Conservation (phyloP, 2,329 filamentous ascomycete genomes). For the Hirsutella minnesotensis region DNA sequence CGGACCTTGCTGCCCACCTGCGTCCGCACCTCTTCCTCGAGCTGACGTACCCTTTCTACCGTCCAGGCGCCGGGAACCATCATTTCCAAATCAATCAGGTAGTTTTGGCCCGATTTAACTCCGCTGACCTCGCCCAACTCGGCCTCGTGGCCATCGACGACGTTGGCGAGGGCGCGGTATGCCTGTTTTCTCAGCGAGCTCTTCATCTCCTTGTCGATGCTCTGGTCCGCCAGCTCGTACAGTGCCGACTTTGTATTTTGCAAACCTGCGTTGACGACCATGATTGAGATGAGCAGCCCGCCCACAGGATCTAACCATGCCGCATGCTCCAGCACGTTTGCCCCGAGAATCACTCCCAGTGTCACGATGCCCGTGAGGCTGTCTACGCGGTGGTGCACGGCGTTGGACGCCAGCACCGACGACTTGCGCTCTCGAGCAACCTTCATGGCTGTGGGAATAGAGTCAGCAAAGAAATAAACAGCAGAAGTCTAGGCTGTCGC, state of each 20-base stretch:
- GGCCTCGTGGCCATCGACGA: slow-evolving; percentile 44
- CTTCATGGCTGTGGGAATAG: slow-evolving; percentile 62
- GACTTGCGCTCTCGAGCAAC: slow-evolving; percentile 89
- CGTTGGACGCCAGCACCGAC: slow-evolving; percentile 89
- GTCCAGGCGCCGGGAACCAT: slow-evolving; percentile 69
- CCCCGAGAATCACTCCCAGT: slow-evolving; percentile 75
- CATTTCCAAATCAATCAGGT: slow-evolving; percentile 81
- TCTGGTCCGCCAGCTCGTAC: slow-evolving; percentile 81
- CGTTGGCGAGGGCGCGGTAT: slow-evolving; percentile 41
- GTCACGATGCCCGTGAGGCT: slow-evolving; percentile 92
- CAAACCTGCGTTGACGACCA: slow-evolving; percentile 85
- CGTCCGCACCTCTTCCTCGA: slow-evolving; percentile 65
- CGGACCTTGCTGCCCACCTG: slow-evolving; percentile 65
- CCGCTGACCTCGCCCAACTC: slow-evolving; percentile 72
- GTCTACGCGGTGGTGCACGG: slow-evolving; percentile 91
- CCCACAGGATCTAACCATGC: slow-evolving; percentile 92
- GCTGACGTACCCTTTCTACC: slow-evolving; percentile 52
- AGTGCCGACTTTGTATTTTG: slow-evolving; percentile 74
- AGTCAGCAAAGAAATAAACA: too few relatives aligned
- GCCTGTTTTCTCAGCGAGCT: slow-evolving; percentile 56
- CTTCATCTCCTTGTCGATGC: slow-evolving; percentile 77
- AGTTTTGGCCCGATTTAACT: slow-evolving; percentile 94
- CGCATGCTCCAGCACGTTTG: slow-evolving; percentile 75
- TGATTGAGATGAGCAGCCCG: slow-evolving; percentile 79
- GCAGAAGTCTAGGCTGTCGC: too few relatives aligned